Base-by-base conservation (phyloP, 768 basidiomycete genomes). In the Tulasnella sp. region DNA sequence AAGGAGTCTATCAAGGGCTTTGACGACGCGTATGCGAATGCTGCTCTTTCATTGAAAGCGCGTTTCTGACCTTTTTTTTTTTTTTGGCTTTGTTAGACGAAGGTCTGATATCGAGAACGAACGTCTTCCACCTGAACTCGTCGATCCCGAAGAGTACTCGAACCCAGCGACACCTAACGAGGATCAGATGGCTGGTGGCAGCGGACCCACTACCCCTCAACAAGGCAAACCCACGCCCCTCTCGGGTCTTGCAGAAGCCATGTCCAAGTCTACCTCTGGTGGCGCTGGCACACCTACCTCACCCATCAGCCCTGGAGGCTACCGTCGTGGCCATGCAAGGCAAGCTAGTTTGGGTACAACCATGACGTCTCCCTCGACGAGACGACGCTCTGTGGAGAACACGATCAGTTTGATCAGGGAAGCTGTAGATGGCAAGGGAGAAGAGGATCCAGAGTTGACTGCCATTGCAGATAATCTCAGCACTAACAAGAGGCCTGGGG, bases 31-130 rank as follows among this genome's bases (percentile, higher is more conserved):
- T 96, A 85, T 79, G 95, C n/a, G n/a, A n/a, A n/a, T n/a, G n/a
- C n/a, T n/a, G n/a, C n/a, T n/a, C n/a, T n/a, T n/a, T n/a, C n/a
- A n/a, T n/a, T n/a, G n/a, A n/a, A n/a, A n/a, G n/a, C n/a, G n/a
- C n/a, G n/a, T n/a, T n/a, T n/a, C n/a, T n/a, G n/a, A n/a, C n/a
- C n/a, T n/a, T n/a, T n/a, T n/a, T n/a, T n/a, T n/a, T n/a, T n/a
- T n/a, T n/a, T n/a, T 76, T 31, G 3, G 69, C 9, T 25, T 34
- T 38, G 25, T 38, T 76, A 96, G 95, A 54, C 94, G 96, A 78
- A 96, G 96, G 85, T 94, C 93, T 64, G 97, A 99, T 86, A 98
- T 99, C 79, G 97, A 99, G 84, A 99, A 99, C 84, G 97, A 99
- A 83, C 91, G 96, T 40, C 86, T 99, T n/a, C 97, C 97, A 2